These are phyloP conservation scores for Priceomyces castillae DNA, from an alignment of 805 yeast species.

Conservation along the genomic window DNA sequence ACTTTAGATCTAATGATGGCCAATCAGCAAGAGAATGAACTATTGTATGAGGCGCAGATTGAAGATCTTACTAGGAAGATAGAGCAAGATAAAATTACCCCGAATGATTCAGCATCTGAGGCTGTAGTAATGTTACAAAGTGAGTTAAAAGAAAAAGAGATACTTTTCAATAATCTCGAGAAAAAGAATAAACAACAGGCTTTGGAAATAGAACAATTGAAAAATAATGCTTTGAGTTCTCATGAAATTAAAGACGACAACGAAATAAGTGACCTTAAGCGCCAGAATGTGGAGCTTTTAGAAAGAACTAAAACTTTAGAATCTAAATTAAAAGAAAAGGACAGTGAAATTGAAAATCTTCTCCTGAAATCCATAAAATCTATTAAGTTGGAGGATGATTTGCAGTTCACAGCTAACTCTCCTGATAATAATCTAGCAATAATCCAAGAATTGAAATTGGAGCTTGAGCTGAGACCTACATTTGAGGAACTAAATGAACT, in stretches of 20 bases:
- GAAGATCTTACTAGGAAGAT: conserved; percentile 26
- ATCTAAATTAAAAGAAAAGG: background rate
- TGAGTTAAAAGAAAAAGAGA: background rate
- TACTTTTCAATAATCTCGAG: background rate
- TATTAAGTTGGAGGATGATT: background rate
- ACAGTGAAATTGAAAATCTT: background rate
- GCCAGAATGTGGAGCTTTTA: background rate
- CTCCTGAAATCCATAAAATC: conserved; percentile 1
- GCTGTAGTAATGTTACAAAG: background rate
- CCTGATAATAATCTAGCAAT: conserved; percentile 5
- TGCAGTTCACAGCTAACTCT: background rate
- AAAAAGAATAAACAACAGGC: background rate
- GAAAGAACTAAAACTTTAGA: background rate
- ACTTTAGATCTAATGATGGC: conserved; percentile 54
- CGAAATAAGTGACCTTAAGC: background rate
- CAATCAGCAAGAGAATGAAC: conserved; percentile 56
- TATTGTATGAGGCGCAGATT: conserved; percentile 46
- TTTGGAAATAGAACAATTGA: background rate
- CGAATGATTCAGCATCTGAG: background rate
- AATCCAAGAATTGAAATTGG: conserved; percentile 28
- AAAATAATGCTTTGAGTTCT: background rate
- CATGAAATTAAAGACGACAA: background rate
- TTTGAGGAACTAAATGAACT: conserved; percentile 42
- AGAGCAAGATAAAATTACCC: background rate
- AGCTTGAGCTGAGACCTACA: conserved; percentile 40